phyloP scores from a whole-genome alignment of 2,329 filamentous ascomycete species.

The Fusarium clavum region DNA sequence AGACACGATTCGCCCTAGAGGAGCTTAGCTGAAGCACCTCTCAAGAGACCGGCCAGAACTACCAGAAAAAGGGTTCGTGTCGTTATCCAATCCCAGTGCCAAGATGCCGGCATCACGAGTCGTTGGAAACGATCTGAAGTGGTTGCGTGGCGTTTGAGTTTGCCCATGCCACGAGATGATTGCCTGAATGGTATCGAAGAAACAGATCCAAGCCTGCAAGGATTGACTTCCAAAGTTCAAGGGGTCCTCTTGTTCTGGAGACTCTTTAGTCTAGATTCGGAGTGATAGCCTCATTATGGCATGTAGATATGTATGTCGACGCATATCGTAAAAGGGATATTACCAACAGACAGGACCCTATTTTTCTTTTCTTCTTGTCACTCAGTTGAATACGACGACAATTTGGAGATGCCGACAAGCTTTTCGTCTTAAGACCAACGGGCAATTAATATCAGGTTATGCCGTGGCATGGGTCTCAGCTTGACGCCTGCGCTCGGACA shows the following conservation, averaged over 20 bases:
- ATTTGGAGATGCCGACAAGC: neutral
- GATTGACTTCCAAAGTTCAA: neutral
- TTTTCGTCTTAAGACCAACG: constrained; percentile 21
- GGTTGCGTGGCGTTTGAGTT: constrained; percentile 40
- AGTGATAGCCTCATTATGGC: constrained; percentile 5
- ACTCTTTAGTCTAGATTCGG: neutral
- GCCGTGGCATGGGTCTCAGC: constrained; percentile 25
- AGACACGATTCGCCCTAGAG: constrained; percentile 33
- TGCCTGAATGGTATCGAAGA: constrained; percentile 24
- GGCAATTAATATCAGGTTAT: constrained; percentile 22
- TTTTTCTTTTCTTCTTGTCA: neutral
- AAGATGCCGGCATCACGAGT: constrained; percentile 21
- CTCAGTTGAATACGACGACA: neutral
- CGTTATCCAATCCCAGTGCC: constrained; percentile 8
- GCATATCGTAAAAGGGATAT: neutral
- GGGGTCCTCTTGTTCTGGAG: constrained; percentile 2
- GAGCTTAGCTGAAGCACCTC: constrained; percentile 9
- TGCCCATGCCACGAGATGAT: constrained; percentile 22
- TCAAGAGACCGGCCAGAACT: constrained; percentile 7
- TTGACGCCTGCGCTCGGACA: constrained; percentile 32
- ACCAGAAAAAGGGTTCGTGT: constrained; percentile 38
- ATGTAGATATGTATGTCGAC: neutral
- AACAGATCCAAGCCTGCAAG: constrained; percentile 2
- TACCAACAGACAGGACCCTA: neutral
- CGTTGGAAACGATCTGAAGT: constrained; percentile 13